A percentile compares a stretch with the other conserved stretches of the same genome.
Conservation (phyloP, 148 eudicot species). For the Camellia granthamiana region DNA sequence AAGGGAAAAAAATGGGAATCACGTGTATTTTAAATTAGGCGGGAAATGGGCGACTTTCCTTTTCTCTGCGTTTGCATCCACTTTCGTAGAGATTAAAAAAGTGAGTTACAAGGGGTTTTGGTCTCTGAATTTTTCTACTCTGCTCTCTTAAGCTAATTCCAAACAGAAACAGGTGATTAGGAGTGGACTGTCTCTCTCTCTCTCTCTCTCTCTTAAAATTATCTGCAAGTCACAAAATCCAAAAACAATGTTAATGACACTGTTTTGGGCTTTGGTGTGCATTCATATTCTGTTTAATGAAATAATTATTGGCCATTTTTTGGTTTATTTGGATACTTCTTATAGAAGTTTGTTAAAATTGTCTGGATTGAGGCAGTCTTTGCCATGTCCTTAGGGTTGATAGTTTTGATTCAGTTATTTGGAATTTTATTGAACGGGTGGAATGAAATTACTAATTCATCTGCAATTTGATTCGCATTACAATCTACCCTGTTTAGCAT, state of each 20-base stretch:
- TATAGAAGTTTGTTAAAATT: not conserved
- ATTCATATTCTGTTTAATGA: not conserved
- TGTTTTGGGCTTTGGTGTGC: not conserved
- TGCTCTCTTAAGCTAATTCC: not conserved
- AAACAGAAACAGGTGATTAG: not conserved
- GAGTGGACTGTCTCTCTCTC: not conserved
- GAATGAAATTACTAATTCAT: not conserved
- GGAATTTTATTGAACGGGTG: not conserved
- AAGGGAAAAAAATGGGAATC: not conserved
- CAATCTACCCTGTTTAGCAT: not conserved
- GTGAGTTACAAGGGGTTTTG: not conserved
- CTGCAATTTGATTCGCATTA: not conserved
- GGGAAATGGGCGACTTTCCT: too few relatives aligned
- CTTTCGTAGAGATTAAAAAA: not conserved
- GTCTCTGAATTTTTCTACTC: not conserved
- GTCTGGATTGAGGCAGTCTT: not conserved
- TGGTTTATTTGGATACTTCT: not conserved
- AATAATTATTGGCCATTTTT: not conserved
- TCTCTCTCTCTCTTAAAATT: not conserved
- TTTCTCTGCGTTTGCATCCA: too few relatives aligned
- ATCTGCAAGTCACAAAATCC: not conserved
- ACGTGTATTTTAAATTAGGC: too few relatives aligned
- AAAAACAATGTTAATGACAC: not conserved
- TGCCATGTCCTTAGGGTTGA: not conserved
- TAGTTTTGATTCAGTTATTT: not conserved